Evolutionary conservation across 108 stramenopile species (phyloP).

Genomic region (Pseudonitzschia pungens): DNA sequence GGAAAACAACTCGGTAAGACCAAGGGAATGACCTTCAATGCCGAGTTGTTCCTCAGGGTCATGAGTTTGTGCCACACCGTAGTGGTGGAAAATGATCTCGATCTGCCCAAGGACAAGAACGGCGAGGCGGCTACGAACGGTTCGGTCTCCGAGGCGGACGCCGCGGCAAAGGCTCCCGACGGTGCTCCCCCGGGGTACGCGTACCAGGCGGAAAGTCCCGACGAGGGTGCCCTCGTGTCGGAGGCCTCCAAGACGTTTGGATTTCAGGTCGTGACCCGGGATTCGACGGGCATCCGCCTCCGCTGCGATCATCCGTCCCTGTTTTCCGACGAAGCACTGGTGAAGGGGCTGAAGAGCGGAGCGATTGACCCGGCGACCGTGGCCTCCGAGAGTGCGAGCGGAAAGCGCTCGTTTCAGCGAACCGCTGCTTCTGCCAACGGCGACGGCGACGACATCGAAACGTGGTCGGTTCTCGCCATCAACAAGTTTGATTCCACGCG

Average conservation of each 20-base stretch:
- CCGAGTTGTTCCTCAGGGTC: constrained; percentile 89
- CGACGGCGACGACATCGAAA: constrained; percentile 41
- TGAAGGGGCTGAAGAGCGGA: constrained; percentile 56
- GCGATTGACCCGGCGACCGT: constrained; percentile 42
- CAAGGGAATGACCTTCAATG: constrained; percentile 65
- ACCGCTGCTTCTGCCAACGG: constrained; percentile 16
- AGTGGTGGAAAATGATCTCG: constrained; percentile 85
- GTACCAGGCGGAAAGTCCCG: constrained; percentile 92
- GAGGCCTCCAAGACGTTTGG: constrained; percentile 75
- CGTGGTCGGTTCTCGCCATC: constrained; percentile 87
- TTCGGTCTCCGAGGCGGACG: neutral
- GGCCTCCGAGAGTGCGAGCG: constrained; percentile 56
- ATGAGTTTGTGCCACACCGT: constrained; percentile 92
- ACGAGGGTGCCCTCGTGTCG: constrained; percentile 88
- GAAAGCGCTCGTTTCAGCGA: constrained; percentile 19
- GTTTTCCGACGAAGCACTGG: constrained; percentile 45
- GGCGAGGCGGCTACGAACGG: constrained; percentile 18
- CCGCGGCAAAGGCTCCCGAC: constrained; percentile 48
- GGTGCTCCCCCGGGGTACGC: constrained; percentile 78
- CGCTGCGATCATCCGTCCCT: constrained; percentile 64
- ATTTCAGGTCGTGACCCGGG: constrained; percentile 81
- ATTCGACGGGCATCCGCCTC: constrained; percentile 68
- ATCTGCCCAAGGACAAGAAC: constrained; percentile 26
- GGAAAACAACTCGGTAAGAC: neutral
- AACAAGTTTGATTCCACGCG: constrained; percentile 94